Evolutionary conservation across 2,329 filamentous ascomycete genomes (phyloP).

Genomic region (Myrmaecium sp.): DNA sequence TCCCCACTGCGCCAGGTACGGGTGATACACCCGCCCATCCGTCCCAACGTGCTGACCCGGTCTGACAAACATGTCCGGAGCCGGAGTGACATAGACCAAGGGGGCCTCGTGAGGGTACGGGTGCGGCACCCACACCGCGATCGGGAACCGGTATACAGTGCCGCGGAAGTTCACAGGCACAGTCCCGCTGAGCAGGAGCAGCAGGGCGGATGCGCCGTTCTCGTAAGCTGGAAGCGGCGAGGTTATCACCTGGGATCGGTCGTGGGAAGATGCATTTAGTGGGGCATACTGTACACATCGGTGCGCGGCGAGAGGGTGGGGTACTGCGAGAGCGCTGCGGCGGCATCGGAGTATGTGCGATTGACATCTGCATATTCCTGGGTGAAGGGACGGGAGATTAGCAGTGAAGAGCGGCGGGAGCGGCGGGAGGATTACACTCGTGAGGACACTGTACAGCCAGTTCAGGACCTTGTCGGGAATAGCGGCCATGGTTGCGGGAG

Average conservation of each 20-base stretch:
- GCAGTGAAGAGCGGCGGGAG: slow-evolving; percentile 6
- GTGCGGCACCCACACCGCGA: slow-evolving; percentile 87
- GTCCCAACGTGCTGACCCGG: slow-evolving; percentile 90
- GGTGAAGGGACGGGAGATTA: slow-evolving; percentile 15
- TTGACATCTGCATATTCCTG: slow-evolving; percentile 91
- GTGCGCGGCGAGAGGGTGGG: slow-evolving; percentile 70
- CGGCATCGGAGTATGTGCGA: slow-evolving; percentile 82
- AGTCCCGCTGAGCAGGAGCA: slow-evolving; percentile 74
- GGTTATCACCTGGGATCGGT: slow-evolving; percentile 8
- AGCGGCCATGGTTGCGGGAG: slow-evolving; percentile 32
- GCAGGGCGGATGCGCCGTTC: slow-evolving; percentile 68
- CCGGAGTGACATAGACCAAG: slow-evolving; percentile 75
- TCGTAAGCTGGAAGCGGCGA: slow-evolving; percentile 52
- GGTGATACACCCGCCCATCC: slow-evolving; percentile 88
- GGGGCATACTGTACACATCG: slow-evolving; percentile 73
- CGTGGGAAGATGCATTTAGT: slow-evolving; percentile 2
- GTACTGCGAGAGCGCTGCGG: slow-evolving; percentile 62
- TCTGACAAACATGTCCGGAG: slow-evolving; percentile 72
- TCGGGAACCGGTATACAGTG: slow-evolving; percentile 74
- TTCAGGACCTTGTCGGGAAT: slow-evolving; percentile 82
- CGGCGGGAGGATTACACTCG: slow-evolving; percentile 18
- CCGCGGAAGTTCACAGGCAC: slow-evolving; percentile 85
- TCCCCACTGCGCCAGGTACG: slow-evolving; percentile 79
- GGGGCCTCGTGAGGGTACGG: slow-evolving; percentile 75
- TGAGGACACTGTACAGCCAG: slow-evolving; percentile 87